These are phyloP conservation scores for Gossypium trilobum DNA, from an alignment of 441 rosid genomes.

Conservation along the genomic window DNA sequence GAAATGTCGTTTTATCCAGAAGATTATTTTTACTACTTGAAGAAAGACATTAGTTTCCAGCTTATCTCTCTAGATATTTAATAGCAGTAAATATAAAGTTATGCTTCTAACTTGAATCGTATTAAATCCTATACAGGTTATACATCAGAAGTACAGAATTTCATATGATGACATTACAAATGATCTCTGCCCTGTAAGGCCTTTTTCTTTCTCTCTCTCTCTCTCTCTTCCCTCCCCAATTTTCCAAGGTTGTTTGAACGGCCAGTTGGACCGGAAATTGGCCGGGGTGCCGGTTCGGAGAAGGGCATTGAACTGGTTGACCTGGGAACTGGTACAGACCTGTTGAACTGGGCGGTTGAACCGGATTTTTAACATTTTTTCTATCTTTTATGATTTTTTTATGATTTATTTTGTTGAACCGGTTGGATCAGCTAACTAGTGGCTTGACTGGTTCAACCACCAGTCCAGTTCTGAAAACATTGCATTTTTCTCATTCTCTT, in stretches of 20 bases:
- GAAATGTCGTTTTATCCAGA: neutral
- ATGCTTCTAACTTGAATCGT: constrained; percentile 5
- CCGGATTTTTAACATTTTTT: too few relatives aligned
- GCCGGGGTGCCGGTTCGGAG: too few relatives aligned
- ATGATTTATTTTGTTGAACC: too few relatives aligned
- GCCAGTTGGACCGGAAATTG: too few relatives aligned
- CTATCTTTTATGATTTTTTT: too few relatives aligned
- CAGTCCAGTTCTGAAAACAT: too few relatives aligned
- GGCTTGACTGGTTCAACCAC: too few relatives aligned
- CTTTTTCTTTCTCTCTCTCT: constrained; percentile 10
- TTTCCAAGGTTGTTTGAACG: too few relatives aligned
- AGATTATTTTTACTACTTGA: neutral
- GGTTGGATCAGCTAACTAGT: too few relatives aligned
- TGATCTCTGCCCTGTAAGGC: constrained; percentile 85
- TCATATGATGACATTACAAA: constrained; percentile 89
- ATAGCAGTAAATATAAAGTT: neutral
- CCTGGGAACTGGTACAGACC: too few relatives aligned
- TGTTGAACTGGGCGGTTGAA: too few relatives aligned
- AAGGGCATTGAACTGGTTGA: too few relatives aligned
- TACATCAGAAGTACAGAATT: constrained; percentile 91
- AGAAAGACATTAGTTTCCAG: neutral
- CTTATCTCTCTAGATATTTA: neutral
- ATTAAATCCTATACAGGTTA: constrained; percentile 48
- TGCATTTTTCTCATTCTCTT: neutral
- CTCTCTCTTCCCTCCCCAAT: neutral